Base-by-base conservation (phyloP, 2,329 filamentous ascomycete species). In the Fulvia fulva region DNA sequence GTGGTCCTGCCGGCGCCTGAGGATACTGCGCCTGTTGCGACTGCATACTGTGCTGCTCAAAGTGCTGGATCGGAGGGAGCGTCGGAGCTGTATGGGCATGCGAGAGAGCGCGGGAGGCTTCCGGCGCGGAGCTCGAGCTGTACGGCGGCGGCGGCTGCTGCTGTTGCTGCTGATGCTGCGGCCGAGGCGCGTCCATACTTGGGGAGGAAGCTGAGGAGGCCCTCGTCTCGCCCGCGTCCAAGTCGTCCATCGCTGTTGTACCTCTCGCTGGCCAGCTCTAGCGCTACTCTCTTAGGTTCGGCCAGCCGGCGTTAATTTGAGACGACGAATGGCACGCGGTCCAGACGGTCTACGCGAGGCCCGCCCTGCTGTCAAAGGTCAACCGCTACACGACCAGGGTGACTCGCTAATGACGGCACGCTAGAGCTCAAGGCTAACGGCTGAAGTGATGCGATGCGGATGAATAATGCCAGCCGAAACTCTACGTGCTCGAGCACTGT, bases 61-160 rank as follows among this genome's bases (percentile, higher is more conserved):
- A 63, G 51, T 67, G 65, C 56, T 67, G 64, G 51, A 70, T 68
- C 19, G 66, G 65, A 53, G 66, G 67, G 26, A 65, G 56, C 23
- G 3, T 32, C 47, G 47, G 23, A 25, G 44, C 22, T 26, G 47
- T 12, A 32, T 12, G 22, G 23, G 23, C n/a, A 6, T 50, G 47
- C 47, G 47, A 50, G 14, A n/a, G 23, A 25, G 47, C 23, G 23
- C 23, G 23, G 22, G 47, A 28, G 47, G 47, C 3, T 21, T 28
- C 22, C 47, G 23, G 25, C 11, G 47, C 47, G 22, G 47, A 50
- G 52, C 41, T 51, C 47, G 47, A 50, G 52, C 52, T 51, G 44
- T 16, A 37, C 11, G 25, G 62, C 85, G 79, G 53, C n/a, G 7
- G 28, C 26, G 44, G 53, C 12, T 28, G 44, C 85, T 79, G 53